Evolutionary conservation across 441 rosid species (phyloP), one percentile per base, ranked within the genome.

Genomic region (Populus trichocarpa): DNA sequence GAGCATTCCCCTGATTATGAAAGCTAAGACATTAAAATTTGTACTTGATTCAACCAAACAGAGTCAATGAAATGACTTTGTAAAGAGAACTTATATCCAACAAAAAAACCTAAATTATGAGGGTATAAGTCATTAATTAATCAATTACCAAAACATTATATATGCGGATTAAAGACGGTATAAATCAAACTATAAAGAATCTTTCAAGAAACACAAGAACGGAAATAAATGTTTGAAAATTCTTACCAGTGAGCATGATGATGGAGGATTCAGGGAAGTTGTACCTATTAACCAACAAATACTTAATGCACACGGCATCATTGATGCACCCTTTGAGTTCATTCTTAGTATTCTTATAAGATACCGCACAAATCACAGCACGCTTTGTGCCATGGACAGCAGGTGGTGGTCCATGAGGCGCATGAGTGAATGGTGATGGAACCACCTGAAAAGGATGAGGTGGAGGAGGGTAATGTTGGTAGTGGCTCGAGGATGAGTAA

Each of bases 291-390:
- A 90, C 78, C 84, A 94, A 89, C 81, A 94, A 87, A 83, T 87
- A 89, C 53, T 89, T 88, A 96, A 94, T 92, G 85, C 96, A 92
- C 87, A 88, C 92, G 79, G 97, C 94, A 78, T 94, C 98, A 78
- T 91, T 92, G 73, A 92, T 82, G 86, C 98, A 92, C 6, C 96
- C 98, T 74, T 90, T 90, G 71, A 92, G 95, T 88, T 94, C 95
- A 83, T 88, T 88, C 75, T 85, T 87, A 20, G 98, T 88, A 82
- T 81, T 82, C 80, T 81, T 84, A 70, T 92, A 94, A 68, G 97
- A 92, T 26, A 94, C 84, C 75, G 94, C 95, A 79, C 96, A 92
- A 75, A 94, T 90, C 82, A 94, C 92, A 28, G 97, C 98, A 71
- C 90, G 88, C 87, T 88, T 95, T 77, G 84, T 81, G 33, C 97